phyloP scores from a whole-genome alignment of 169 alveolate genomes.

The Cystoisospora suis region DNA sequence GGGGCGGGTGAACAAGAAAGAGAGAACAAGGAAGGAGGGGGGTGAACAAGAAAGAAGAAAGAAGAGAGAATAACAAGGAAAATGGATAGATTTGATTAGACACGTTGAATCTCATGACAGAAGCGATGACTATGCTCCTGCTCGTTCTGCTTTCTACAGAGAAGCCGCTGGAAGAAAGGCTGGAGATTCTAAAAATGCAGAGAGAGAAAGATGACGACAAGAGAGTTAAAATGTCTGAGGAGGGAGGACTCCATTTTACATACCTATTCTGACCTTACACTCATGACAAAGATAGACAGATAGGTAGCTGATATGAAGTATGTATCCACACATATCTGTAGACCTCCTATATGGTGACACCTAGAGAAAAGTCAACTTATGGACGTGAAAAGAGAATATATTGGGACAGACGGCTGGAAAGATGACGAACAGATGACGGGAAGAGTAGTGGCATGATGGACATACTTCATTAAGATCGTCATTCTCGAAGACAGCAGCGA shows the following conservation, averaged over 20 bases:
- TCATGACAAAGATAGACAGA: neutral
- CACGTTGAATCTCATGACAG: neutral
- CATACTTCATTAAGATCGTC: slow-evolving; percentile 53
- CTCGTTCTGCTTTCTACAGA: too few species aligned
- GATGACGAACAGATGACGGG: neutral
- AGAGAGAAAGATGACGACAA: neutral
- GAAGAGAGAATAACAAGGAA: neutral
- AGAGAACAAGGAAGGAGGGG: neutral
- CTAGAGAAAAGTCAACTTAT: neutral
- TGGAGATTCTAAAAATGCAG: neutral
- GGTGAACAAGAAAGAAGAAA: neutral
- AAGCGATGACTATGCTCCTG: neutral
- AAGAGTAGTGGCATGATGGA: neutral
- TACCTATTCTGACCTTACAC: too few species aligned
- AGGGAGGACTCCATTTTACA: neutral
- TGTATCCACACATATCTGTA: too few species aligned
- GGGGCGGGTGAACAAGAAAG: too few species aligned
- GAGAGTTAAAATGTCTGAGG: neutral
- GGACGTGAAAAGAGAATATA: neutral
- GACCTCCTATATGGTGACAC: neutral
- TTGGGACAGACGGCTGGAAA: neutral
- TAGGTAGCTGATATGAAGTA: neutral
- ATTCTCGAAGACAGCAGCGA: slow-evolving; percentile 58
- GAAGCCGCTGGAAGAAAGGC: neutral
- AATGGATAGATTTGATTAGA: neutral